Evolutionary conservation across 1,284 basidiomycete species (phyloP).

Genomic region (Sanguinoderma infundibulare): DNA sequence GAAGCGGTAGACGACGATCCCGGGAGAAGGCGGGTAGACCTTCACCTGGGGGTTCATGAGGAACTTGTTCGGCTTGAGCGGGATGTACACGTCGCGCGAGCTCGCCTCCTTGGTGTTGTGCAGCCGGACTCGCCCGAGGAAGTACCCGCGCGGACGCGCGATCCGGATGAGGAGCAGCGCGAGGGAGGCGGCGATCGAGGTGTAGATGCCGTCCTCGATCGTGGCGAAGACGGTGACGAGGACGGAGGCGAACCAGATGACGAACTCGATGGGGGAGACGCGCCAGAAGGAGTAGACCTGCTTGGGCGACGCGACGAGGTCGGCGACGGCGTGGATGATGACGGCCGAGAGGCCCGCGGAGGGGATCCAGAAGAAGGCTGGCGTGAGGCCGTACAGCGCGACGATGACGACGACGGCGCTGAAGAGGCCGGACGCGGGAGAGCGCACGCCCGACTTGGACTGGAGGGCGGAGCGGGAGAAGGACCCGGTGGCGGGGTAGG

Average conservation of each 20-base stretch:
- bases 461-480: constrained; percentile 97
- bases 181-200: constrained; percentile 79
- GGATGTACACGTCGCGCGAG: constrained; percentile 80
- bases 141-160: constrained; percentile 89
- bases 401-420: constrained; percentile 90
- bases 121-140: constrained; percentile 75
- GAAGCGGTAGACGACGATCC: constrained; percentile 90
- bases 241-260: constrained; percentile 90
- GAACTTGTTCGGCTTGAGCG: constrained; percentile 59
- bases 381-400: constrained; percentile 90
- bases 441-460: constrained; percentile 95
- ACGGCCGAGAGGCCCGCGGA: constrained; percentile 84
- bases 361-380: constrained; percentile 88
- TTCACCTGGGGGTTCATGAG: constrained; percentile 75
- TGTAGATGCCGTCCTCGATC: constrained; percentile 95
- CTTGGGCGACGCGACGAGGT: constrained; percentile 86
- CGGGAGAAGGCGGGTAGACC: constrained; percentile 83
- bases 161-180: constrained; percentile 88
- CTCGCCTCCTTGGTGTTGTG: constrained; percentile 41
- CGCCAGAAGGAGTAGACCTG: constrained; percentile 93
- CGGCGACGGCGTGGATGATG: constrained; percentile 94
- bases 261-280: constrained; percentile 88
- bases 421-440: constrained; percentile 87
- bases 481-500: constrained; percentile 96
- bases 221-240: constrained; percentile 85